Percentiles rank a stretch among this genome's conserved stretches.
phyloP scores from a whole-genome alignment of 164 flowering plant genomes.

The Berberis vulgaris region DNA sequence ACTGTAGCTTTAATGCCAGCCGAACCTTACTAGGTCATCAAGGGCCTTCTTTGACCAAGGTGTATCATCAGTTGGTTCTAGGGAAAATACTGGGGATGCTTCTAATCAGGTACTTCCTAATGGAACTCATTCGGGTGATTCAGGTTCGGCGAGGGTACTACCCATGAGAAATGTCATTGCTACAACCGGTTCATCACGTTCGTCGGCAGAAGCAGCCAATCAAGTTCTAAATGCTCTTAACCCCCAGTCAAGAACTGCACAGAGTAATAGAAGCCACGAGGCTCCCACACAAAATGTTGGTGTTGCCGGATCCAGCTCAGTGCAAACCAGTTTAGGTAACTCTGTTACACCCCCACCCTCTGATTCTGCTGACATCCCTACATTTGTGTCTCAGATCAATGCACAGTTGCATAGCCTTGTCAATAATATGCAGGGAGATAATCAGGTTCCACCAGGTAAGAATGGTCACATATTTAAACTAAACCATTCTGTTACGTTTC shows the following conservation, averaged over 20 bases:
- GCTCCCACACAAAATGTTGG: constrained; percentile 17
- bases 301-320: constrained; percentile 18
- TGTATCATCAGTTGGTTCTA: constrained; percentile 43
- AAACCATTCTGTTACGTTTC: neutral
- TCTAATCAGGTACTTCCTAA: constrained; percentile 9
- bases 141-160: constrained; percentile 11
- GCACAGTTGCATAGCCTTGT: constrained; percentile 34
- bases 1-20: neutral
- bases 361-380: constrained; percentile 22
- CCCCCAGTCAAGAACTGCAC: constrained; percentile 20
- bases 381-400: constrained; percentile 31
- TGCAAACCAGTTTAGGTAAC: constrained; percentile 23
- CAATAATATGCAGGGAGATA: constrained; percentile 27
- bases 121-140: constrained; percentile 16
- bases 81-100: constrained; percentile 27
- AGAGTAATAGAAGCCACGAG: constrained; percentile 6
- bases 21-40: constrained; percentile 10
- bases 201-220: constrained; percentile 15
- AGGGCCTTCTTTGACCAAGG: constrained; percentile 44
- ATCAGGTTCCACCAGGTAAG: constrained; percentile 37
- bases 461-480: constrained; percentile 1
- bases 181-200: constrained; percentile 20
- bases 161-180: constrained; percentile 21
- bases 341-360: constrained; percentile 28
- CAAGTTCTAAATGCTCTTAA: constrained; percentile 14